phyloP scores from a whole-genome alignment of 441 rosid genomes.

The Mallotus repandus region DNA sequence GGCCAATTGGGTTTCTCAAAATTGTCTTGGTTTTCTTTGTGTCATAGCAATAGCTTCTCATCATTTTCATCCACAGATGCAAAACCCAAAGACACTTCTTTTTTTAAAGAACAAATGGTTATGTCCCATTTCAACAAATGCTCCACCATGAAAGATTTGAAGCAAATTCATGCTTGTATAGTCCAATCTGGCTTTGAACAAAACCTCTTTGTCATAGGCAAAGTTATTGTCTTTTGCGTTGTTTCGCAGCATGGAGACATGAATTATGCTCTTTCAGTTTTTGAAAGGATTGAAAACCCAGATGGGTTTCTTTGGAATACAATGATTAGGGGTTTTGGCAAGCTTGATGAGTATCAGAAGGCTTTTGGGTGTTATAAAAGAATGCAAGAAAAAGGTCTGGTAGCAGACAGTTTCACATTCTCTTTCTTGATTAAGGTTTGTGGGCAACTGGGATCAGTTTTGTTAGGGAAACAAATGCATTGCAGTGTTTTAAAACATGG shows the following conservation, averaged over 20 bases:
- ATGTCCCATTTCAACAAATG: conserved; percentile 39
- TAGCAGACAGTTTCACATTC: conserved; percentile 54
- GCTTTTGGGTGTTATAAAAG: conserved; percentile 42
- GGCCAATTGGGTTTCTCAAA: background rate
- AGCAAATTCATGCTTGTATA: conserved; percentile 33
- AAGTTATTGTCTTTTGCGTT: conserved; percentile 37
- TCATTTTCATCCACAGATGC: background rate
- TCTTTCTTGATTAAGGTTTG: conserved; percentile 61
- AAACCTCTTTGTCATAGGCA: conserved; percentile 31
- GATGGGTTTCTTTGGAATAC: conserved; percentile 59
- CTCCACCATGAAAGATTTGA: conserved; percentile 25
- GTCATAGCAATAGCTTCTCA: too few species aligned
- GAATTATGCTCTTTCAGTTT: conserved; percentile 41
- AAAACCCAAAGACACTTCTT: background rate
- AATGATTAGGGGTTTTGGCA: conserved; percentile 45
- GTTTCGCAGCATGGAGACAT: conserved; percentile 38
- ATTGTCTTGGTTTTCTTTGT: background rate
- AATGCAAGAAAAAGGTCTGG: conserved; percentile 41
- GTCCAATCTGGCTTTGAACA: conserved; percentile 29
- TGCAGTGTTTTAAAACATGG: conserved; percentile 49
- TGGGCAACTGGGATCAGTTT: conserved; percentile 32
- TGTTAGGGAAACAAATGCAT: conserved; percentile 40
- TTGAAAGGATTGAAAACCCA: conserved; percentile 41
- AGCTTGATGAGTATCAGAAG: conserved; percentile 14
- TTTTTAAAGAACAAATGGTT: conserved; percentile 19